These are phyloP conservation scores for Blumeriella jaapii DNA, from an alignment of 2,329 filamentous ascomycete species.

Conservation along the genomic window DNA sequence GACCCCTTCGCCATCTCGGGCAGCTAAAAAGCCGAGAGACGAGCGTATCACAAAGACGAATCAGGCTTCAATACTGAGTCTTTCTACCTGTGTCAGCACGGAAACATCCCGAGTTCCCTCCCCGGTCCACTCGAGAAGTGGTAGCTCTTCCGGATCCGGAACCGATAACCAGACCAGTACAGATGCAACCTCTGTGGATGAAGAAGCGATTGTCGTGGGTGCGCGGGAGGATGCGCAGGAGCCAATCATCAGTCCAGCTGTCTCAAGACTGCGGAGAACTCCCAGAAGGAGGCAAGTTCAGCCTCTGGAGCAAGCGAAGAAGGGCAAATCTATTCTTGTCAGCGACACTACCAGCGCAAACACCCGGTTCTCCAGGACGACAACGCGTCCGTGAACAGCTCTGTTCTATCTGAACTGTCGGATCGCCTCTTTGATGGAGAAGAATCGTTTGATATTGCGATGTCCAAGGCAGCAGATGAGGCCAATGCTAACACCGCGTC, in stretches of 20 bases:
- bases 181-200: slow-evolving; percentile 27
- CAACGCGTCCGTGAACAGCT: not conserved
- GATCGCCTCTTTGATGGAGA: slow-evolving; percentile 13
- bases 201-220: slow-evolving; percentile 25
- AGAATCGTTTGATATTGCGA: slow-evolving; percentile 1
- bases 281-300: slow-evolving; percentile 4
- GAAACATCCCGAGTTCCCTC: slow-evolving; percentile 12
- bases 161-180: slow-evolving; percentile 19
- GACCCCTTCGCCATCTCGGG: slow-evolving; percentile 5
- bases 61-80: slow-evolving; percentile 9
- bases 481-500: slow-evolving; percentile 1
- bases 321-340: slow-evolving; percentile 17
- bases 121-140: slow-evolving; percentile 8
- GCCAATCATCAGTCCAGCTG: slow-evolving; percentile 5
- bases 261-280: slow-evolving; percentile 13
- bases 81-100: slow-evolving; percentile 5
- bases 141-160: slow-evolving; percentile 10
- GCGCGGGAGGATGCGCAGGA: not conserved
- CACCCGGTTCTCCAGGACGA: slow-evolving; percentile 20
- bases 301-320: slow-evolving; percentile 13
- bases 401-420: slow-evolving; percentile 14
- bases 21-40: slow-evolving; percentile 7
- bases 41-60: slow-evolving; percentile 12
- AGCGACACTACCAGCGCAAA: slow-evolving; percentile 13
- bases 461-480: not conserved